Evolutionary conservation across 1,284 basidiomycete species (phyloP).

Genomic region (Fomitiporia mediterranea): DNA sequence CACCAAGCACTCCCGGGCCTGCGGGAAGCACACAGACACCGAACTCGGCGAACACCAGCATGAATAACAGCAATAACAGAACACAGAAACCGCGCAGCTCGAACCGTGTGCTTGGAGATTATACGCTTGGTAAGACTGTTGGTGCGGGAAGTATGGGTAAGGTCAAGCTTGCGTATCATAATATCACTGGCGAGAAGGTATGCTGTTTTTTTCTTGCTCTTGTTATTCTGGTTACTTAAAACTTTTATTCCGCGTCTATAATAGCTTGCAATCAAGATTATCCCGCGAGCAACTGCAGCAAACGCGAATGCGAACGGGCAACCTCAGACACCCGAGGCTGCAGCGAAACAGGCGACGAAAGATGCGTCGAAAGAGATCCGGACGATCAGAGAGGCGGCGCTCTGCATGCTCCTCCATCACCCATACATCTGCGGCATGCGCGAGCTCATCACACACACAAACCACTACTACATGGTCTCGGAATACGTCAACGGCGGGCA

Average conservation of each 20-base stretch:
- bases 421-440: conserved; percentile 99
- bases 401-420: conserved; percentile 93
- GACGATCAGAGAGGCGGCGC: conserved; percentile 91
- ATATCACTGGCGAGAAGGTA: conserved; percentile 89
- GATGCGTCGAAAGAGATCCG: conserved; percentile 96
- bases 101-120: conserved; percentile 84
- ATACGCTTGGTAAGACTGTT: conserved; percentile 94
- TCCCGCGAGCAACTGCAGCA: conserved; percentile 64
- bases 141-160: conserved; percentile 99
- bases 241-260: not conserved
- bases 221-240: not conserved
- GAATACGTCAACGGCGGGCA: conserved; percentile 99
- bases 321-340: conserved; percentile 47
- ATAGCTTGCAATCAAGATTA: conserved; percentile 98
- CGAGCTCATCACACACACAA: conserved; percentile 92
- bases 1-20: not conserved
- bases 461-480: conserved; percentile 99
- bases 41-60: not conserved
- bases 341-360: conserved; percentile 80
- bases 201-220: conserved; percentile 26
- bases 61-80: conserved; percentile 1
- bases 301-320: conserved; percentile 42
- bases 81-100: conserved; percentile 14
- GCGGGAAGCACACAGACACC: not conserved
- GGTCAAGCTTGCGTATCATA: conserved; percentile 94